These are phyloP conservation scores for Trichocomaceae sp. DNA, from an alignment of 2,329 filamentous ascomycete species.

Conservation along the genomic window DNA sequence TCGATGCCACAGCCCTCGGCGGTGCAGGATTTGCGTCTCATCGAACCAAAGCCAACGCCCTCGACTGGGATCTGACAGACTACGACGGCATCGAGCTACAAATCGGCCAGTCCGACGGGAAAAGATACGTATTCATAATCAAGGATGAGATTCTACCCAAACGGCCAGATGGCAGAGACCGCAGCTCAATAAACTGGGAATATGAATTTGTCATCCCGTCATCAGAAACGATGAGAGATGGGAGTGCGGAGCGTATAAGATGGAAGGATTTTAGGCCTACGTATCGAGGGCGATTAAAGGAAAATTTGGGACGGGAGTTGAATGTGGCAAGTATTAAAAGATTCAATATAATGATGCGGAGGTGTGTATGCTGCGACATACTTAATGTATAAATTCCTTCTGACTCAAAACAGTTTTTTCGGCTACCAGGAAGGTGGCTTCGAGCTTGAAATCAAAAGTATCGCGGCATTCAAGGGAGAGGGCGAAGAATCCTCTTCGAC, in stretches of 20 bases:
- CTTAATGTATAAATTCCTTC: background rate
- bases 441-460: conserved; percentile 49
- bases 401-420: conserved; percentile 57
- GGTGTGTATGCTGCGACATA: conserved; percentile 47
- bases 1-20: conserved; percentile 69
- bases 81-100: conserved; percentile 57
- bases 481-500: background rate
- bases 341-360: conserved; percentile 73
- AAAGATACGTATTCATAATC: conserved; percentile 66
- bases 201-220: conserved; percentile 50
- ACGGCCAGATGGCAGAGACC: conserved; percentile 58
- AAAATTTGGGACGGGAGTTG: conserved; percentile 51
- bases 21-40: conserved; percentile 80
- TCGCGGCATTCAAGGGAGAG: conserved; percentile 40
- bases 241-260: conserved; percentile 47
- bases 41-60: conserved; percentile 49
- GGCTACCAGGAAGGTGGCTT: conserved; percentile 66
- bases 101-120: conserved; percentile 50
- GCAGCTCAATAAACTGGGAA: conserved; percentile 68
- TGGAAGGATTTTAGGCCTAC: conserved; percentile 64
- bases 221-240: conserved; percentile 21
- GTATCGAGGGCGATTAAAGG: conserved; percentile 62
- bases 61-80: conserved; percentile 53
- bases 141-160: conserved; percentile 61
- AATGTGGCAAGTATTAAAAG: conserved; percentile 57